Conservation (phyloP, 352 stramenopile genomes). For the Phytophthora pluvialis region DNA sequence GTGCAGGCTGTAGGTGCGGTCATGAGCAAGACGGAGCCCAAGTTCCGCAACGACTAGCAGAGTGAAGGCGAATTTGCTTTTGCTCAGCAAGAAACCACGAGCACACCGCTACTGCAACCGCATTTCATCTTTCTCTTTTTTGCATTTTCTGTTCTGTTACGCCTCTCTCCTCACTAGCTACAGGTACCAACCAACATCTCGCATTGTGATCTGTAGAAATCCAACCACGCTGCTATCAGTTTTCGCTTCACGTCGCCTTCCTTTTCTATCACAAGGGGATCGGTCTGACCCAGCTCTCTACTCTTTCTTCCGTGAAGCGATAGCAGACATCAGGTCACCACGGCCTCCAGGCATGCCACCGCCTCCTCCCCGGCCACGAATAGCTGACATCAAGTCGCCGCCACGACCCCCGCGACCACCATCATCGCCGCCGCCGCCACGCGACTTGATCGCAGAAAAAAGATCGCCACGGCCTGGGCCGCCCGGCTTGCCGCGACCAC, state of each 20-base stretch:
- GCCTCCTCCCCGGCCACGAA: conserved; percentile 48
- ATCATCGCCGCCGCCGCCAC: conserved; percentile 36
- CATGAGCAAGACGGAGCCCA: conserved; percentile 71
- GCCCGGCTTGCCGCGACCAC: conserved; percentile 51
- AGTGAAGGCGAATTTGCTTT: not conserved
- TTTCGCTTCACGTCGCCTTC: conserved; percentile 18
- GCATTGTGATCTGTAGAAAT: conserved; percentile 1
- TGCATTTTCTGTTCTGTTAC: conserved; percentile 28
- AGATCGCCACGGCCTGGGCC: conserved; percentile 61
- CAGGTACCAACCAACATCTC: conserved; percentile 10
- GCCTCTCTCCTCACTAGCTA: conserved; percentile 27
- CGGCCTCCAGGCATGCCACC: conserved; percentile 35
- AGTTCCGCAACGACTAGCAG: conserved; percentile 72
- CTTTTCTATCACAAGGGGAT: conserved; percentile 37
- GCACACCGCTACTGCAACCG: not conserved
- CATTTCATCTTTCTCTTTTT: conserved; percentile 31
- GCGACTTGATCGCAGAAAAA: conserved; percentile 70
- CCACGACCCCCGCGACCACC: conserved; percentile 40
- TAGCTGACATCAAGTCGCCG: conserved; percentile 64
- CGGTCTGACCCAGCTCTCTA: conserved; percentile 25
- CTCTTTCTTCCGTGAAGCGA: conserved; percentile 72
- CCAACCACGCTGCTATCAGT: conserved; percentile 10
- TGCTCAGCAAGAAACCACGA: not conserved
- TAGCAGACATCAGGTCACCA: conserved; percentile 62
- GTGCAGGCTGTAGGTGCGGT: conserved; percentile 70